These are phyloP conservation scores for Thoreauomyces humboldtii DNA, from an alignment of 192 early-diverging fungal genomes.

Conservation along the genomic window DNA sequence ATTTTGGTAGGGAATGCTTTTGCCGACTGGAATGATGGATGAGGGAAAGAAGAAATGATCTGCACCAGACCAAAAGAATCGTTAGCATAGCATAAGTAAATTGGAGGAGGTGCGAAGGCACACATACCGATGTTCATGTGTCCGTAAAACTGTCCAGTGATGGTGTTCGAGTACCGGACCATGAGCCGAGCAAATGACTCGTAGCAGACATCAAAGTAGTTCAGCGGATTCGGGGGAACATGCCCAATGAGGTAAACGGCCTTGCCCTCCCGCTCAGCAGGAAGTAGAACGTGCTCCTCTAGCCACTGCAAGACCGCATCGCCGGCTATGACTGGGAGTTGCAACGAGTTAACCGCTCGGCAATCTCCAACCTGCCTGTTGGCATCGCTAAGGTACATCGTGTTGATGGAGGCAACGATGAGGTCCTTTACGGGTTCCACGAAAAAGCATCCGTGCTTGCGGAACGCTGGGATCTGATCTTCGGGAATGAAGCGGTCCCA, in stretches of 20 bases:
- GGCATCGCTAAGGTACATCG: constrained; percentile 32
- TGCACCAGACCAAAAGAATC: too few species aligned
- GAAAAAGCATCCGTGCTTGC: constrained; percentile 19
- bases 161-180: constrained; percentile 29
- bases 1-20: too few species aligned
- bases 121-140: constrained; percentile 39
- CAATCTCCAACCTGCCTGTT: constrained; percentile 34
- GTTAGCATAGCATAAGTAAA: too few species aligned
- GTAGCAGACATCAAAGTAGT: constrained; percentile 29
- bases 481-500: constrained; percentile 33
- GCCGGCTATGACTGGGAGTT: constrained; percentile 15
- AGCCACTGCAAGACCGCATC: constrained; percentile 27
- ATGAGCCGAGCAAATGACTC: constrained; percentile 19
- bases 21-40: constrained; percentile 6
- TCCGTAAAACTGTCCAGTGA: constrained; percentile 39
- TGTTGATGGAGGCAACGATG: constrained; percentile 33
- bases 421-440: constrained; percentile 1
- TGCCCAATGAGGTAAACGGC: constrained; percentile 36
- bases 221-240: constrained; percentile 34
- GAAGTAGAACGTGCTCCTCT: constrained; percentile 13
- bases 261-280: constrained; percentile 4
- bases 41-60: constrained; percentile 41
- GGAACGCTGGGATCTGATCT: constrained; percentile 19
- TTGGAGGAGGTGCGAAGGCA: too few species aligned
- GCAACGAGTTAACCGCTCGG: not conserved